Base-by-base conservation (phyloP, 129 eudicot genomes). In the Deinandra increscens region DNA sequence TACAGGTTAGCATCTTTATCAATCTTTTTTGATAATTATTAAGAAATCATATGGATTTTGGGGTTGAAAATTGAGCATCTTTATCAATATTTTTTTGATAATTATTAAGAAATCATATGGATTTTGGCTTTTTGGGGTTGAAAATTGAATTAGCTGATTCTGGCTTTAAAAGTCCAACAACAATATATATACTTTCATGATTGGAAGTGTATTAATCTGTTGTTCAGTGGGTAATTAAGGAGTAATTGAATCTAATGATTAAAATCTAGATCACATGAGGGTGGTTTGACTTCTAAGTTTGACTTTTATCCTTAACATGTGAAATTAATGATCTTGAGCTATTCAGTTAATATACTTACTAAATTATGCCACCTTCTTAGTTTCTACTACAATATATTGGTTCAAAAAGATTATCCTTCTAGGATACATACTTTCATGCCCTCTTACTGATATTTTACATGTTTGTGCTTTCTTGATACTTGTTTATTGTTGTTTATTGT, bases 251-350 rank as follows among this genome's bases (percentile, higher is more conserved):
- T 64, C 54, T 39, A 18, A 39, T 73, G 71, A 50, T 76, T 39
- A 20, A 38, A 39, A 50, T 39, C 70, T n/a, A n/a, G n/a, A n/a
- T 58, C 54, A 58, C 45, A 60, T 69, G 45, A 60, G n/a, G n/a
- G 64, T 56, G 22, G 64, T 67, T 68, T 75, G 80, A 67, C 74
- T 68, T 63, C 7, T 60, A 15, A 7, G 44, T 58, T 64, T 38
- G 43, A 43, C 45, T 39, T 39, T 4, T 58, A 36, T 42, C 4
- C n/a, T 20, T 42, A 55, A 9, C 17, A 34, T 50, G 61, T 39
- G 4, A 69, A 36, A 51, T 64, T 36, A 64, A 51, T 64, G 53
- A 64, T 26, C 31, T 3, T 58, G 41, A 31, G 13, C 22, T 33
- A n/a, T 61, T 17, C 45, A 37, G 14, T 61, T 4, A 1, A 51